Conservation (phyloP, 495 filamentous ascomycete genomes). For the Acidomyces sp. region DNA sequence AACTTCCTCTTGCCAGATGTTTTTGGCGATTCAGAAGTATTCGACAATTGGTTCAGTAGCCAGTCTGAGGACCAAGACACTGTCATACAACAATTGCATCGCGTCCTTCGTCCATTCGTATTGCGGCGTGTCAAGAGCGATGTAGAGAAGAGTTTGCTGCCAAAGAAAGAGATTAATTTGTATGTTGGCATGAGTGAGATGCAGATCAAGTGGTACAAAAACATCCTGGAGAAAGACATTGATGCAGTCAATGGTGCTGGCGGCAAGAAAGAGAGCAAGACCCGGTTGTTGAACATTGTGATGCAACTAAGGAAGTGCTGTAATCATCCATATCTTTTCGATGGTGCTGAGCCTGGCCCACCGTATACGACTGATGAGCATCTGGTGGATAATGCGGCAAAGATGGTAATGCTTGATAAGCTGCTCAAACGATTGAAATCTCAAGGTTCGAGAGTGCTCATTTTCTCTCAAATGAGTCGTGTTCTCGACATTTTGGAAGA, state of each 20-base stretch:
- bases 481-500: conserved; percentile 94
- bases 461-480: conserved; percentile 99
- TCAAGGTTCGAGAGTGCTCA: conserved; percentile 82
- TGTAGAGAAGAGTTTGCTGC: conserved; percentile 94
- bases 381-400: conserved; percentile 81
- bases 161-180: conserved; percentile 94
- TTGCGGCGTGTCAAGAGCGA: conserved; percentile 95
- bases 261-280: conserved; percentile 97
- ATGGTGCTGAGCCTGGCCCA: conserved; percentile 92
- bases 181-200: conserved; percentile 99
- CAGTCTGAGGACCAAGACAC: conserved; percentile 84
- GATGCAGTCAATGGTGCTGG: conserved; percentile 96
- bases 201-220: conserved; percentile 99
- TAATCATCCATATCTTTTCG: conserved; percentile 97
- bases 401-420: conserved; percentile 96
- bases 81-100: conserved; percentile 94
- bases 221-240: conserved; percentile 97
- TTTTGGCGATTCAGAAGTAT: conserved; percentile 94
- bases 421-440: conserved; percentile 70
- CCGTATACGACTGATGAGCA: conserved; percentile 98
- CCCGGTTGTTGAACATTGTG: conserved; percentile 95
- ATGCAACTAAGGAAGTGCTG: conserved; percentile 99
- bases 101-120: conserved; percentile 84
- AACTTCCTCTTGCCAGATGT: conserved; percentile 97
- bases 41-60: conserved; percentile 92